Evolutionary conservation across 306 rosid species (phyloP).

Genomic region (Vigna radiata): DNA sequence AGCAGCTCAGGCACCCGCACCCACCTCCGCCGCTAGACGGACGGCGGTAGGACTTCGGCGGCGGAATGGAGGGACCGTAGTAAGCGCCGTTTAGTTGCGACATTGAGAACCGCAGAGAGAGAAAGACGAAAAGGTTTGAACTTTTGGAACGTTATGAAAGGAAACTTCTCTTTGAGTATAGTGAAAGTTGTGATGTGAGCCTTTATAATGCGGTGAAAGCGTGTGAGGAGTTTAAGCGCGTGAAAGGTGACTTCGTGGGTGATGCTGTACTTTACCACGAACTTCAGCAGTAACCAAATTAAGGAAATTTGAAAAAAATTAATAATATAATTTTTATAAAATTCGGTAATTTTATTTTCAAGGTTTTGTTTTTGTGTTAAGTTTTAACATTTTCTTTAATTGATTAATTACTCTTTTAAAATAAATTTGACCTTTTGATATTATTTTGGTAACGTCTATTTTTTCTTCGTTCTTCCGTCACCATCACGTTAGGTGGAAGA

Average conservation of each 20-base stretch:
- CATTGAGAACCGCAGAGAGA: slow-evolving; percentile 41
- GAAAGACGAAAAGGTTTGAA: background rate
- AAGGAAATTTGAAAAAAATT: background rate
- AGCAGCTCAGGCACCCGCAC: slow-evolving; percentile 52
- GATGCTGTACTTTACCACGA: background rate
- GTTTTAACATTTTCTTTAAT: background rate
- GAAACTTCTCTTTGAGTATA: background rate
- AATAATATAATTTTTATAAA: too few species aligned
- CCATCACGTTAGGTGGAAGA: background rate
- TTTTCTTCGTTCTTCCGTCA: background rate
- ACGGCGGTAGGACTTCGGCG: slow-evolving; percentile 58
- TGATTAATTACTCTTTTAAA: background rate
- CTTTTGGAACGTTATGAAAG: background rate
- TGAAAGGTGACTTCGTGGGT: background rate
- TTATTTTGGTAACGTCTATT: background rate
- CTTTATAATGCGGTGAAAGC: background rate
- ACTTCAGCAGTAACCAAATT: background rate
- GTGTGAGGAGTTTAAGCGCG: background rate
- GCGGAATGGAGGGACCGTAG: slow-evolving; percentile 86
- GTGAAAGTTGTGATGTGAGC: background rate
- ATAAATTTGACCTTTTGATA: background rate
- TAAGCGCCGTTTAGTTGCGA: slow-evolving; percentile 76
- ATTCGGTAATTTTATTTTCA: too few species aligned
- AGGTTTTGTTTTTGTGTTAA: too few species aligned
- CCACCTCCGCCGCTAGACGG: slow-evolving; percentile 53